Conservation (phyloP, 495 filamentous ascomycete species). For the Pyrenula aspistea region DNA sequence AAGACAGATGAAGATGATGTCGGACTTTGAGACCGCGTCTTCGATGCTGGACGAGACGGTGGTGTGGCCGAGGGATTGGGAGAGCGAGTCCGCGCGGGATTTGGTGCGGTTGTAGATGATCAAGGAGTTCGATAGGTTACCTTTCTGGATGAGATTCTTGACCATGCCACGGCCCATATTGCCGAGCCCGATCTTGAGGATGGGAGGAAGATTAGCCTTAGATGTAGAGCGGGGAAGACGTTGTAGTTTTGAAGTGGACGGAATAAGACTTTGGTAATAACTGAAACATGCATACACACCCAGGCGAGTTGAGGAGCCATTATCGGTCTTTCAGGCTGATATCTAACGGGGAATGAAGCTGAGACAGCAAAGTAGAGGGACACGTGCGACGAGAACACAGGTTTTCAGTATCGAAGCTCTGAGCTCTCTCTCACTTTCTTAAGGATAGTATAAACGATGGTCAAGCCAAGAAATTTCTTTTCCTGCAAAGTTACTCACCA, state of each 20-base stretch:
- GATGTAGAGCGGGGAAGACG: neutral
- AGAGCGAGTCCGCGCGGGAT: slow-evolving; percentile 43
- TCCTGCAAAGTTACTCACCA: too few species aligned
- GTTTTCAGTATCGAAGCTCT: too few species aligned
- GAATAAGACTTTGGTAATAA: too few species aligned
- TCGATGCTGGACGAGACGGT: slow-evolving; percentile 46
- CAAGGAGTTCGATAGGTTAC: slow-evolving; percentile 52
- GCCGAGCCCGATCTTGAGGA: slow-evolving; percentile 67
- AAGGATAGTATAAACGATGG: too few species aligned
- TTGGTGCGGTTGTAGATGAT: slow-evolving; percentile 71
- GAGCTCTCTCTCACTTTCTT: too few species aligned
- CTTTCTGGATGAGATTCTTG: slow-evolving; percentile 72
- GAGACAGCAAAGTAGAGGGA: too few species aligned
- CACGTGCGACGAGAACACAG: too few species aligned
- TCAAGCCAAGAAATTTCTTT: too few species aligned
- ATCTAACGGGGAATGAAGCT: too few species aligned
- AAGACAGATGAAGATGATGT: slow-evolving; percentile 77
- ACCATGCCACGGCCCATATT: slow-evolving; percentile 89
- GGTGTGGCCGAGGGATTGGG: slow-evolving; percentile 35
- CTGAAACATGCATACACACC: slow-evolving; percentile 7
- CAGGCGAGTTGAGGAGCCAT: slow-evolving; percentile 62
- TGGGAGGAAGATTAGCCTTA: neutral
- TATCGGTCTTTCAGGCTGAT: neutral
- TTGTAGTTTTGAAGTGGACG: neutral
- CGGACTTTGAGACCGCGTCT: slow-evolving; percentile 53